phyloP scores from a whole-genome alignment of 2,329 filamentous ascomycete genomes.

The Penicillium sp. region DNA sequence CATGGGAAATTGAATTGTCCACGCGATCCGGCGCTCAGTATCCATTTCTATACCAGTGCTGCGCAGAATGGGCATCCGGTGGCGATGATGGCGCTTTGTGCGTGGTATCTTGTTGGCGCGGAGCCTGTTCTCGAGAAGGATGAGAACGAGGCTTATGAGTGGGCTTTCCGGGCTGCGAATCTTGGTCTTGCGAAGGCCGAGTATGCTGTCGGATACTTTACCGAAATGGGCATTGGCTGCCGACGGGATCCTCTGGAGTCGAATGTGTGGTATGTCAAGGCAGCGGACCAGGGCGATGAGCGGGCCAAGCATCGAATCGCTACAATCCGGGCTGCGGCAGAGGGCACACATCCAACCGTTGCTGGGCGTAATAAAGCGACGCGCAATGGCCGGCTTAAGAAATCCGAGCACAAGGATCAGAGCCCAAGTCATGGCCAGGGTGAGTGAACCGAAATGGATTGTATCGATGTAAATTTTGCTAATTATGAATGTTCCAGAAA shows the following conservation, averaged over 20 bases:
- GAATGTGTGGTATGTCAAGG: constrained; percentile 97
- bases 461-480: not conserved
- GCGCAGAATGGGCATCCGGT: constrained; percentile 78
- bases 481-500: not conserved
- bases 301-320: constrained; percentile 81
- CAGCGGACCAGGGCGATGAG: constrained; percentile 87
- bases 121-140: constrained; percentile 91
- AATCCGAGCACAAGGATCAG: constrained; percentile 4
- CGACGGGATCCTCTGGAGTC: constrained; percentile 91
- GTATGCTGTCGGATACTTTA: constrained; percentile 95
- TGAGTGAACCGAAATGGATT: not conserved
- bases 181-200: constrained; percentile 69
- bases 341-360: constrained; percentile 44
- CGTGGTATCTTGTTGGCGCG: constrained; percentile 97
- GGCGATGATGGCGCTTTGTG: constrained; percentile 97
- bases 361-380: constrained; percentile 15
- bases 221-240: constrained; percentile 96
- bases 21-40: constrained; percentile 83
- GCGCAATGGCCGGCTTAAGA: constrained; percentile 11
- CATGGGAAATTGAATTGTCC: constrained; percentile 85
- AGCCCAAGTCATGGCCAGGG: constrained; percentile 2
- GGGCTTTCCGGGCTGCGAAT: constrained; percentile 84
- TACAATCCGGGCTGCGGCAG: constrained; percentile 80
- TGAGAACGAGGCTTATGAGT: constrained; percentile 93
- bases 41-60: constrained; percentile 95